Conservation (phyloP, 805 yeast species). For the Saccharomycopsis sp. region DNA sequence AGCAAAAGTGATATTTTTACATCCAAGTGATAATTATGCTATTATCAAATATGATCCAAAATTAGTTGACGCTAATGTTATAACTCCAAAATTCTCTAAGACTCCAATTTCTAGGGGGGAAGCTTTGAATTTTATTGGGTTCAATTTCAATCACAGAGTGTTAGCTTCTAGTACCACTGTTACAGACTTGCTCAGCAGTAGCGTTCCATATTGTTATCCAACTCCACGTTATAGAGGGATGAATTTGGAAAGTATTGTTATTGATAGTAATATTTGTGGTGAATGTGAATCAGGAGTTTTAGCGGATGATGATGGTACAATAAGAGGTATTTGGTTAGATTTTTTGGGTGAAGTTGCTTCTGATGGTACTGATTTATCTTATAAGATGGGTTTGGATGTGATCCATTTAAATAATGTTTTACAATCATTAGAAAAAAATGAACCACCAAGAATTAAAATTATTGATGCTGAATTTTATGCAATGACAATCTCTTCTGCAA, state of each 20-base stretch:
- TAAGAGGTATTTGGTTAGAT: slow-evolving; percentile 79
- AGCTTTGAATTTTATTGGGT: slow-evolving; percentile 13
- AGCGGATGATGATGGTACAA: slow-evolving; percentile 65
- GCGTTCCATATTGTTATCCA: slow-evolving; percentile 55
- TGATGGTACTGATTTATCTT: slow-evolving; percentile 18
- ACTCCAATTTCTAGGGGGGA: slow-evolving; percentile 18
- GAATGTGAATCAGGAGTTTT: slow-evolving; percentile 76
- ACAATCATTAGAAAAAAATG: slow-evolving; percentile 18
- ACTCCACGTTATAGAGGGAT: slow-evolving; percentile 82
- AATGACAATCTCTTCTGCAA: slow-evolving; percentile 16
- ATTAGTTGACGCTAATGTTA: slow-evolving; percentile 16
- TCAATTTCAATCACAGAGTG: slow-evolving; percentile 37
- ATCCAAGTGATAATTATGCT: slow-evolving; percentile 18
- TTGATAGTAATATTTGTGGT: slow-evolving; percentile 61
- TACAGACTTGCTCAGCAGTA: slow-evolving; percentile 64
- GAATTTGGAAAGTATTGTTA: slow-evolving; percentile 64
- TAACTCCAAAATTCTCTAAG: slow-evolving; percentile 29
- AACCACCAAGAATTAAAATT: slow-evolving; percentile 18
- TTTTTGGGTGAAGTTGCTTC: slow-evolving; percentile 49
- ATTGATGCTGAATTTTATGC: slow-evolving; percentile 17
- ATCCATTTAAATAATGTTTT: slow-evolving; percentile 17
- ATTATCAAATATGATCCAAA: slow-evolving; percentile 19
- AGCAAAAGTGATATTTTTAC: slow-evolving; percentile 19
- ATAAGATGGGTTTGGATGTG: slow-evolving; percentile 19
- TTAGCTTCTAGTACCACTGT: slow-evolving; percentile 68